A percentile compares a stretch with the other conserved stretches of the same genome.
These are phyloP conservation scores for Schizochytrium sp. DNA, from an alignment of 108 stramenopile species.

Conservation along the genomic window DNA sequence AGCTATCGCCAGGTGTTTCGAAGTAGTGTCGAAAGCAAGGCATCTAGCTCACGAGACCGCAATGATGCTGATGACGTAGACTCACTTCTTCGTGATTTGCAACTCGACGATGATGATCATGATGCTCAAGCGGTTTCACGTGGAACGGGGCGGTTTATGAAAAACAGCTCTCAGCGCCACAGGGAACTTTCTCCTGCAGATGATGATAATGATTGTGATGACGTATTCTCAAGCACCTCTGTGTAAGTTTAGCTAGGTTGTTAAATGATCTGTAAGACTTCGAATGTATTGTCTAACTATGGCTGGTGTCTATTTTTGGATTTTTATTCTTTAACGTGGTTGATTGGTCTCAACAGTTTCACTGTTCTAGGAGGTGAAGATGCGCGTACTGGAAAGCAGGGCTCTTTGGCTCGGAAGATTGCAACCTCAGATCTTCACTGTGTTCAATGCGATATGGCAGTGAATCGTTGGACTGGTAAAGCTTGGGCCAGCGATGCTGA, in stretches of 20 bases:
- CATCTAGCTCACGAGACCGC: too few species aligned
- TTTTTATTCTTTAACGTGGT: too few species aligned
- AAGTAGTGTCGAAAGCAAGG: too few species aligned
- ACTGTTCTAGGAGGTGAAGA: slow-evolving; percentile 28
- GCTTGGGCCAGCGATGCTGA: slow-evolving; percentile 10
- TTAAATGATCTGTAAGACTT: too few species aligned
- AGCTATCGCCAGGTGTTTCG: too few species aligned
- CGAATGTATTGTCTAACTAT: too few species aligned
- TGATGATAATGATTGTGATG: too few species aligned
- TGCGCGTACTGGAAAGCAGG: background rate
- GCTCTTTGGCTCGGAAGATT: background rate
- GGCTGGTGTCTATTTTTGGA: too few species aligned
- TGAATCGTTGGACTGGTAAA: slow-evolving; percentile 19
- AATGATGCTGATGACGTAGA: slow-evolving; percentile 9
- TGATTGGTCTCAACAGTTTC: background rate
- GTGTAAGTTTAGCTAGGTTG: too few species aligned
- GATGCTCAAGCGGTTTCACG: background rate
- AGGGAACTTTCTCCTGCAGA: background rate
- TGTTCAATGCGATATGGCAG: slow-evolving; percentile 35
- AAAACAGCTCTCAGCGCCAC: background rate
- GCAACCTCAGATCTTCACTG: slow-evolving; percentile 22
- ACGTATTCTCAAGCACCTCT: too few species aligned
- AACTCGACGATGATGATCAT: background rate
- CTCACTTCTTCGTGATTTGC: slow-evolving; percentile 26
- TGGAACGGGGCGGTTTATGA: background rate